Conservation (phyloP, 352 stramenopile genomes). For the Saprolegnia parasitica region DNA sequence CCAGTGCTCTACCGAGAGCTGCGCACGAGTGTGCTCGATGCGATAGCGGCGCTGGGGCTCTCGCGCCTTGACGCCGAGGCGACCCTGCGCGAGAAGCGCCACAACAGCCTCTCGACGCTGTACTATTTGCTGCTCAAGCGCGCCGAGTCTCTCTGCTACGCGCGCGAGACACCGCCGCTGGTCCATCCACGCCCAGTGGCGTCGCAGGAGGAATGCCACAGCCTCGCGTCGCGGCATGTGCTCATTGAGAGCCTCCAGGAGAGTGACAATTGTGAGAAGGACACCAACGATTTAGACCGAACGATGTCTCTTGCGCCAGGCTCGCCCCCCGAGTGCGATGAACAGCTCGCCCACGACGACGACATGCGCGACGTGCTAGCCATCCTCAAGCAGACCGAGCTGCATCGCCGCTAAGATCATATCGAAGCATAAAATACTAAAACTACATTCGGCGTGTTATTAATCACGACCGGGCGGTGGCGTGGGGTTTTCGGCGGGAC, state of each 20-base stretch:
- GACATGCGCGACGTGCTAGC: conserved; percentile 12
- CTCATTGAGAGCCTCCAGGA: background rate
- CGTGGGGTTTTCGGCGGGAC: background rate
- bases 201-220: background rate
- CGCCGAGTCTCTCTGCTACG: conserved; percentile 12
- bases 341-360: background rate
- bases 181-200: background rate
- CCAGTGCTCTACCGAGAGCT: background rate
- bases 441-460: background rate
- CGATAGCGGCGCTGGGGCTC: conserved; percentile 31
- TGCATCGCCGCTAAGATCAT: no score
- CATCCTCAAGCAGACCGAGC: background rate
- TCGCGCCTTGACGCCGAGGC: background rate
- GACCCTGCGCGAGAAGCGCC: conserved; percentile 11
- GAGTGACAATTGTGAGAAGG: no score
- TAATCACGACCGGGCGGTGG: background rate
- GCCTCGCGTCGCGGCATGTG: background rate
- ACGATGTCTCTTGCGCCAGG: background rate
- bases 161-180: background rate
- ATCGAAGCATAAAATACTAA: no score
- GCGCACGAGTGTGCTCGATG: conserved; percentile 23
- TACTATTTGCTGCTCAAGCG: conserved; percentile 25
- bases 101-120: conserved; percentile 32
- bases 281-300: no score
- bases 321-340: background rate